These are phyloP conservation scores for Acanthamoeba pearcei DNA, from an alignment of 208 protist genomes.

Conservation along the genomic window DNA sequence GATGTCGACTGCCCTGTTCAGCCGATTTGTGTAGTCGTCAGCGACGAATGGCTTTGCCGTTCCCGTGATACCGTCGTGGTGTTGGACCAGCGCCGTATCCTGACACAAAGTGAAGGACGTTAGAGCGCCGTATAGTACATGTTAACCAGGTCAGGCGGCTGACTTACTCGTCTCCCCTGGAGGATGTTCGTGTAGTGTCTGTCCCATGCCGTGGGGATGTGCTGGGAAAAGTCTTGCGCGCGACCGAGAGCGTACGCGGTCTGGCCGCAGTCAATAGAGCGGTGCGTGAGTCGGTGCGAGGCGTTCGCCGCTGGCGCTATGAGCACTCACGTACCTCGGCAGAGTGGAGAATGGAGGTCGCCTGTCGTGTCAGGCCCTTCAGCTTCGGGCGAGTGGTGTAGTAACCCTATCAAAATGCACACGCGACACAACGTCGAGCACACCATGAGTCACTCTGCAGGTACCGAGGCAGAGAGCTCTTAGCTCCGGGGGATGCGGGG, in stretches of 20 bases:
- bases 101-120: neutral
- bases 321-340: constrained; percentile 38
- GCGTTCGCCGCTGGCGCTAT: too few species aligned
- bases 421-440: neutral
- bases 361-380: constrained; percentile 72
- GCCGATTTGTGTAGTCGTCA: constrained; percentile 74
- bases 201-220: neutral
- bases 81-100: constrained; percentile 60
- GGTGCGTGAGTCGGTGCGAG: neutral
- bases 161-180: neutral
- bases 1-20: constrained; percentile 33
- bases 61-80: constrained; percentile 81
- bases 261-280: neutral
- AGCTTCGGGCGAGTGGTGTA: constrained; percentile 82
- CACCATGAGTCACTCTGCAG: neutral
- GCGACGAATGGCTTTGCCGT: constrained; percentile 75
- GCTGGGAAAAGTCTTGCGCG: neutral
- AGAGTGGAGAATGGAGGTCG: constrained; percentile 37
- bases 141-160: neutral
- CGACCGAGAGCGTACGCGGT: neutral
- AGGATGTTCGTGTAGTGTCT: neutral
- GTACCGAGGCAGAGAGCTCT: neutral
- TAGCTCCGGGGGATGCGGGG: neutral
- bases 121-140: neutral
- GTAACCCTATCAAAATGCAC: constrained; percentile 74